Conservation (phyloP, 768 basidiomycete genomes). For the Podaxis sp. region DNA sequence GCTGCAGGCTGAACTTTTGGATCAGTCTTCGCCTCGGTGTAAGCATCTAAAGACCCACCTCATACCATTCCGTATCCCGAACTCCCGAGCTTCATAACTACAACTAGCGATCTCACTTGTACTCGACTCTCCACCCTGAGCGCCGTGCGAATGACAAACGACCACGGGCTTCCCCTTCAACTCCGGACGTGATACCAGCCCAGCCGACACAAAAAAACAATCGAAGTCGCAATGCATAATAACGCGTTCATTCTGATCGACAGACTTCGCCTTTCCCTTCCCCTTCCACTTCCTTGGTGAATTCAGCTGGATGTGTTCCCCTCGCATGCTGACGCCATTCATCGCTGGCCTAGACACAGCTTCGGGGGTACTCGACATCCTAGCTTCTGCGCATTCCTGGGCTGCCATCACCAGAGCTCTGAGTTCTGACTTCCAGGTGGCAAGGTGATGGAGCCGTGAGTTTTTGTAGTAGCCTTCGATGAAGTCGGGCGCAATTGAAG, state of each 20-base stretch:
- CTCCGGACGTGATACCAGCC: conserved; percentile 73
- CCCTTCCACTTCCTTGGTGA: conserved; percentile 56
- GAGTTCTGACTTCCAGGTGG: conserved; percentile 90
- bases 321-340: conserved; percentile 43
- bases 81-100: conserved; percentile 88
- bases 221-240: conserved; percentile 97
- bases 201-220: conserved; percentile 95
- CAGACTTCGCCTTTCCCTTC: conserved; percentile 30
- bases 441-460: conserved; percentile 88
- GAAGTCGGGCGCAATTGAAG: conserved; percentile 81
- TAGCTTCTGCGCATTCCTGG: conserved; percentile 58
- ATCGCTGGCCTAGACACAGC: conserved; percentile 13
- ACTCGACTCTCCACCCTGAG: conserved; percentile 64
- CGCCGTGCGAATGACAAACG: conserved; percentile 90
- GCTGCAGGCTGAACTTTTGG: conserved; percentile 54
- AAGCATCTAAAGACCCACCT: conserved; percentile 44
- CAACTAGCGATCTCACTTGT: conserved; percentile 95
- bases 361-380: conserved; percentile 13
- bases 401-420: conserved; percentile 75
- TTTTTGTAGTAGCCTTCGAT: conserved; percentile 82
- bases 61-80: conserved; percentile 94
- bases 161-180: conserved; percentile 86
- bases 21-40: neutral
- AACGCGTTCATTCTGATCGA: conserved; percentile 50
- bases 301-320: conserved; percentile 39